Base-by-base conservation (phyloP, 2,329 filamentous ascomycete species). In the Dothideomycetidae sp. region DNA sequence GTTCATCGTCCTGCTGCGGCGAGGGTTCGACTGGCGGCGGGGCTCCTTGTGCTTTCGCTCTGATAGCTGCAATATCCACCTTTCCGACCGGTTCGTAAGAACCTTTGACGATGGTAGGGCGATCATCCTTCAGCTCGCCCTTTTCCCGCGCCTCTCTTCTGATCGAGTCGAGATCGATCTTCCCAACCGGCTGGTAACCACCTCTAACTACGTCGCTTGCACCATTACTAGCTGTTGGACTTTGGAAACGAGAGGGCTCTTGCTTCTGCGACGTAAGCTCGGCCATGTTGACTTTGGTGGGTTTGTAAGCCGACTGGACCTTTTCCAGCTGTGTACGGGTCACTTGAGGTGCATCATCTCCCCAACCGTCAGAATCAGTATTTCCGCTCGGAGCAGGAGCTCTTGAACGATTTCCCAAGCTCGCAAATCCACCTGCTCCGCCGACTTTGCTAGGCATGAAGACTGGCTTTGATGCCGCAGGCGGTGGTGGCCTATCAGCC, bases 91-190 rank as follows among this genome's bases (percentile, higher is more conserved):
- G 90, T 58, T 96, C 81, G 53, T 98, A 98, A 15, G 86, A 73
- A 29, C 90, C 90, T 61, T 93, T 96, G 13, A 96, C 82, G 4
- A 75, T 72, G 1, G 79, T 73, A 3, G 90, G 90, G 39, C 85
- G 71, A 48, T 93, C 81, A 52, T 94, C 84, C 31, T 70, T 54
- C 9, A 53, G 9, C 16, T 53, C 45, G 5, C 70, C 58, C 56
- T 67, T 50, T 66, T 77, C 65, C 67, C 77, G 53, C 61, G 85
- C 64, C 71, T 83, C 55, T 68, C 77, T 62, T 45, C 90, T 75
- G 48, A 98, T 80, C 26, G 84, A 86, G 15, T 80, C 81, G 60
- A 98, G 96, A 53, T 98, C 86, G n/a, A 98, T 81, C 63, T 94
- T 96, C 40, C 90, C 90, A 49, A 98, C 66, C 13, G 90, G 90